Percentiles rank a stretch among this genome's conserved stretches.
Evolutionary conservation across 495 filamentous ascomycete species (phyloP).

Genomic region (Lophiotrema nucula): DNA sequence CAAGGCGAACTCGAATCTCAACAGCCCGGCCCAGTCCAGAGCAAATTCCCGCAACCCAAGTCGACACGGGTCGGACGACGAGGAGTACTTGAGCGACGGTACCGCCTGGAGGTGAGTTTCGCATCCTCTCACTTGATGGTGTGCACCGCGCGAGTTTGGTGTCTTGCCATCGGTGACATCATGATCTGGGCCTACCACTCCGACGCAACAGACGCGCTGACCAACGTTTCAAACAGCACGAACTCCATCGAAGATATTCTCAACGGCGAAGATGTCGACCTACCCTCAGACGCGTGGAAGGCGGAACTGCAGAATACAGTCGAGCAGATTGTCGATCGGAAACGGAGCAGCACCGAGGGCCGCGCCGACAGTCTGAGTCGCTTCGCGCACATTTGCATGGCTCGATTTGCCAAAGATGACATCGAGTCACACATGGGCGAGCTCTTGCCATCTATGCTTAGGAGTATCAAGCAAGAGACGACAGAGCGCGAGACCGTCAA

Average conservation of each 20-base stretch:
- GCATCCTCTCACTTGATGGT: not conserved
- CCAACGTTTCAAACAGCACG: slow-evolving; percentile 30
- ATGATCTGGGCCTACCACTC: slow-evolving; percentile 6
- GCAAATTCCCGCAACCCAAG: slow-evolving; percentile 44
- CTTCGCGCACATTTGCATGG: slow-evolving; percentile 71
- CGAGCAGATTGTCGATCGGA: slow-evolving; percentile 79
- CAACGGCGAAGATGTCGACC: slow-evolving; percentile 52
- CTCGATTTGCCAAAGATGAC: slow-evolving; percentile 68
- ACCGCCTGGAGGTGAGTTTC: slow-evolving; percentile 64
- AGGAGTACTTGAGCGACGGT: slow-evolving; percentile 68
- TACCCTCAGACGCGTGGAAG: slow-evolving; percentile 58
- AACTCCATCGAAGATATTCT: slow-evolving; percentile 58
- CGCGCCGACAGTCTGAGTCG: slow-evolving; percentile 69
- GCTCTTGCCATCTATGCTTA: slow-evolving; percentile 68
- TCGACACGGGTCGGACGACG: slow-evolving; percentile 71
- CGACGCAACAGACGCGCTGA: slow-evolving; percentile 12
- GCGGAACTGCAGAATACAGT: slow-evolving; percentile 69
- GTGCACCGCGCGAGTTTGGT: not conserved
- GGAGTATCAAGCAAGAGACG: slow-evolving; percentile 67
- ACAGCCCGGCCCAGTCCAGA: slow-evolving; percentile 62
- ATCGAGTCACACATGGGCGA: slow-evolving; percentile 61
- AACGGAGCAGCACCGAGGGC: slow-evolving; percentile 76
- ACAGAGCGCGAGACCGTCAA: slow-evolving; percentile 71
- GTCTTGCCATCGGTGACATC: slow-evolving; percentile 13
- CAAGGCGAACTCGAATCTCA: slow-evolving; percentile 59